Percentiles rank a stretch among this genome's conserved stretches.
Conservation (phyloP, 2,329 filamentous ascomycete species). For the Trichoderma sp. region DNA sequence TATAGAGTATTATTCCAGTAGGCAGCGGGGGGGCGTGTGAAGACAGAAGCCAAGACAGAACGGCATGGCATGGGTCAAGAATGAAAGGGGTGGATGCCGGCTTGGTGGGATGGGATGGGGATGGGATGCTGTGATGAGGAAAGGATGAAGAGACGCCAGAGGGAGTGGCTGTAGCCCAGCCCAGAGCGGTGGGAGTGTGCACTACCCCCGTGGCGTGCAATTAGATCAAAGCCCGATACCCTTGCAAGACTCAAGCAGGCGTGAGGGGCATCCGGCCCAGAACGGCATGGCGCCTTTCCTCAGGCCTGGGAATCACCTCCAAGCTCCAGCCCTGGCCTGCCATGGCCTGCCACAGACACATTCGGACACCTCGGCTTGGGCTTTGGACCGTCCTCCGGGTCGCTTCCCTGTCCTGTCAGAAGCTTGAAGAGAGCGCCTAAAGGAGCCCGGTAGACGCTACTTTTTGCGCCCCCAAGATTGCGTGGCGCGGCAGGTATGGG, state of each 20-base stretch:
- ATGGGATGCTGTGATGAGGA: neutral
- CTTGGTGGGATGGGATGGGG: neutral
- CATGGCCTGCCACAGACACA: constrained; percentile 6
- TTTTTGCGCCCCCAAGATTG: neutral
- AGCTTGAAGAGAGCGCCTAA: neutral
- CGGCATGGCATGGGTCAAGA: neutral
- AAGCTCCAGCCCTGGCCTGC: neutral
- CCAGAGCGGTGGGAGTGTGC: neutral
- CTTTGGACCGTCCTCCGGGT: constrained; percentile 11
- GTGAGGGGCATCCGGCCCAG: neutral
- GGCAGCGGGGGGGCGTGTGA: too few relatives aligned
- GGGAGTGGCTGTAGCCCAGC: neutral
- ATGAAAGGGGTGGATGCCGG: constrained; percentile 12
- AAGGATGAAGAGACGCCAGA: neutral
- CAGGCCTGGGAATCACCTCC: constrained; percentile 3
- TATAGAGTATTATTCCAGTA: neutral
- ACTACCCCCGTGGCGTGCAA: neutral
- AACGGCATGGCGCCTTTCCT: neutral
- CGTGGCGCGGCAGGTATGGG: neutral
- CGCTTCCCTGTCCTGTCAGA: constrained; percentile 8
- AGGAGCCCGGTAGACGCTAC: neutral
- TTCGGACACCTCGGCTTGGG: constrained; percentile 13
- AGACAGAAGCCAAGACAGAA: neutral
- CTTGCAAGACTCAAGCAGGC: constrained; percentile 3
- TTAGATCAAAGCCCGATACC: constrained; percentile 20